Evolutionary conservation across 768 basidiomycete species (phyloP).

Genomic region (Mycena vulgaris): DNA sequence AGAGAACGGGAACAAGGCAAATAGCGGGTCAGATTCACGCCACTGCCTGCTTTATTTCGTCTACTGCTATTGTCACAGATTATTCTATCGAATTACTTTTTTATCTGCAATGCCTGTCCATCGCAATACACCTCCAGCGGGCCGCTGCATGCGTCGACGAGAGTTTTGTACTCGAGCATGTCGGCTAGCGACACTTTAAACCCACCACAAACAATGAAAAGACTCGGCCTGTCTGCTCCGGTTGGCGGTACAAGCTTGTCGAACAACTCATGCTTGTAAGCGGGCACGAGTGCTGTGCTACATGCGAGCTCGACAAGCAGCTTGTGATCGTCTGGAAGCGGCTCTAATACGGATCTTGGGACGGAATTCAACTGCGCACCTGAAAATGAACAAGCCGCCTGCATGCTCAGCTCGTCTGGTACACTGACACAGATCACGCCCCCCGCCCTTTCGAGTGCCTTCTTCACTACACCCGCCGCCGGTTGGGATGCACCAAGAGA

Average conservation of each 20-base stretch:
- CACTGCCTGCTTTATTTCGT: conserved; percentile 1
- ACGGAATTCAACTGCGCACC: conserved; percentile 56
- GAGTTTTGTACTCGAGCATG: conserved; percentile 61
- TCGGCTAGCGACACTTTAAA: conserved; percentile 76
- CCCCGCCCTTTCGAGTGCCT: conserved; percentile 74
- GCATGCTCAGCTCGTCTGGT: conserved; percentile 81
- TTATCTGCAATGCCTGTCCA: conserved; percentile 53
- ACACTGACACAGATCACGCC: conserved; percentile 72
- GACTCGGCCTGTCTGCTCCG: conserved; percentile 56
- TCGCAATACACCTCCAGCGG: conserved; percentile 57
- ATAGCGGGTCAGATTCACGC: conserved; percentile 11
- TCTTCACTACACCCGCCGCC: conserved; percentile 71
- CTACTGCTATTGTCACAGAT: conserved; percentile 15
- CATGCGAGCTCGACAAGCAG: conserved; percentile 83
- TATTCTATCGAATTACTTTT: conserved; percentile 22
- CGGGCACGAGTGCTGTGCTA: conserved; percentile 76
- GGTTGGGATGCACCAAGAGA: conserved; percentile 82
- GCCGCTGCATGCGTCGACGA: conserved; percentile 54
- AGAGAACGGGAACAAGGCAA: conserved; percentile 18
- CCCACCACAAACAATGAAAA: conserved; percentile 82
- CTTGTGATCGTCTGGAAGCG: conserved; percentile 77
- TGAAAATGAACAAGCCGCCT: conserved; percentile 67
- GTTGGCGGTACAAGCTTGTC: conserved; percentile 61
- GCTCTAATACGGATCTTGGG: not conserved
- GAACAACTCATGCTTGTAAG: conserved; percentile 73